These are phyloP conservation scores for Aspergillus costaricaensis DNA, from an alignment of 2,329 filamentous ascomycete genomes.

Conservation along the genomic window DNA sequence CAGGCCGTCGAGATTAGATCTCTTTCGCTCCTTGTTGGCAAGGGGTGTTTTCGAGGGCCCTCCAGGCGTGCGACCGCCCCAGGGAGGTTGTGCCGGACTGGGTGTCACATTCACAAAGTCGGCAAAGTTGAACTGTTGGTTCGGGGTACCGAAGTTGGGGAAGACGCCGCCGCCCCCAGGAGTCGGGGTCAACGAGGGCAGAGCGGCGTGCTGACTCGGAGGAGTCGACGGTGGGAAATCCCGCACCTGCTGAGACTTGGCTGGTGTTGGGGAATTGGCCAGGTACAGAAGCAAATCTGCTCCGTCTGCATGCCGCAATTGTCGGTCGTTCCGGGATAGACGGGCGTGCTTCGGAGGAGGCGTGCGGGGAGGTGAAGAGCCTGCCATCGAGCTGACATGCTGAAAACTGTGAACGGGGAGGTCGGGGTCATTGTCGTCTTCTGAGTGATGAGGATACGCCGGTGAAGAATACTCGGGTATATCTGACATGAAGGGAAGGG, in stretches of 20 bases:
- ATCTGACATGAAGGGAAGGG: slow-evolving; percentile 77
- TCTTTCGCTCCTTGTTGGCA: slow-evolving; percentile 67
- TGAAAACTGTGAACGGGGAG: slow-evolving; percentile 60
- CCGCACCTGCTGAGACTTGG: slow-evolving; percentile 53
- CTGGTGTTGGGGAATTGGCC: slow-evolving; percentile 86
- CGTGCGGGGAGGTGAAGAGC: slow-evolving; percentile 81
- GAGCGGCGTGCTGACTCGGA: slow-evolving; percentile 61
- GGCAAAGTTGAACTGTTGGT: slow-evolving; percentile 85
- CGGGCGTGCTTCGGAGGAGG: slow-evolving; percentile 65
- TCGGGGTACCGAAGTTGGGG: slow-evolving; percentile 74
- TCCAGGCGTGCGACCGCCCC: slow-evolving; percentile 62
- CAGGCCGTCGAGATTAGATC: slow-evolving; percentile 81
- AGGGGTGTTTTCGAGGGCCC: slow-evolving; percentile 66
- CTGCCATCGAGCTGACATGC: slow-evolving; percentile 54
- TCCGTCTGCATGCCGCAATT: slow-evolving; percentile 71
- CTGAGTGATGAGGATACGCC: slow-evolving; percentile 44
- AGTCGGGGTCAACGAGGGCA: slow-evolving; percentile 56
- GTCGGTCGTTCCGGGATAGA: slow-evolving; percentile 53
- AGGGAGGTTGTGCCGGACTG: slow-evolving; percentile 85
- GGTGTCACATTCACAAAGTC: slow-evolving; percentile 98
- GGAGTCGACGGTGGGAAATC: slow-evolving; percentile 71
- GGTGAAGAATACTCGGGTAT: slow-evolving; percentile 65
- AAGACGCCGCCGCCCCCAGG: slow-evolving; percentile 72
- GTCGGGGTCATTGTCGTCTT: slow-evolving; percentile 81
- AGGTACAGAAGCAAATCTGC: slow-evolving; percentile 80